Evolutionary conservation across 1,139 yeast species (phyloP).

Genomic region (Debaryomyces subglobosus): DNA sequence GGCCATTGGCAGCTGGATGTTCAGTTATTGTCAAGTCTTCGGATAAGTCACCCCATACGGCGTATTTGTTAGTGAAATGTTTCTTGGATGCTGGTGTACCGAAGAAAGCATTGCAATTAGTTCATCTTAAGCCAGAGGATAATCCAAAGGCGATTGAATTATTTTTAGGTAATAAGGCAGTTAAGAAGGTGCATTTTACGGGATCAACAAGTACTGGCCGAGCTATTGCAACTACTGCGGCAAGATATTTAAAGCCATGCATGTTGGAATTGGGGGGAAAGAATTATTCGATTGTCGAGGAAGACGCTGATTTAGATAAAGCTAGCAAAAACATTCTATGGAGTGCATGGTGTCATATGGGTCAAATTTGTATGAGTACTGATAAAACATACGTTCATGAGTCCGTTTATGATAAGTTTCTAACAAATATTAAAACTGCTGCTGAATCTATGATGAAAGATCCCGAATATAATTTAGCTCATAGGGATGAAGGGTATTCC

Average conservation of each 20-base stretch:
- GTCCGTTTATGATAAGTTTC: conserved; percentile 30
- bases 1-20: conserved; percentile 55
- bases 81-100: conserved; percentile 47
- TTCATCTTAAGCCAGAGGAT: conserved; percentile 33
- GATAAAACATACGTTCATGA: conserved; percentile 41
- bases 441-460: conserved; percentile 22
- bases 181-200: conserved; percentile 45
- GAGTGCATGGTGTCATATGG: conserved; percentile 45
- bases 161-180: conserved; percentile 27
- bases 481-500: conserved; percentile 32
- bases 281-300: conserved; percentile 35
- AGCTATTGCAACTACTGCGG: conserved; percentile 36
- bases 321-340: conserved; percentile 34
- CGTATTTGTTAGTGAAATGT: conserved; percentile 33
- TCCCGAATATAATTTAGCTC: conserved; percentile 27
- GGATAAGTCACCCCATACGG: conserved; percentile 37
- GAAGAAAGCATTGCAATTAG: conserved; percentile 32
- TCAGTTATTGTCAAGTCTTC: conserved; percentile 47
- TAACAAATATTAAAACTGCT: conserved; percentile 22
- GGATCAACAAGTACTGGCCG: conserved; percentile 46
- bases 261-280: conserved; percentile 51
- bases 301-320: conserved; percentile 35
- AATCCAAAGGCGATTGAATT: conserved; percentile 25
- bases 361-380: conserved; percentile 52
- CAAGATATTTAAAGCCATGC: conserved; percentile 37